phyloP scores from a whole-genome alignment of 2,329 filamentous ascomycete species.

The Scytalidium sp. region DNA sequence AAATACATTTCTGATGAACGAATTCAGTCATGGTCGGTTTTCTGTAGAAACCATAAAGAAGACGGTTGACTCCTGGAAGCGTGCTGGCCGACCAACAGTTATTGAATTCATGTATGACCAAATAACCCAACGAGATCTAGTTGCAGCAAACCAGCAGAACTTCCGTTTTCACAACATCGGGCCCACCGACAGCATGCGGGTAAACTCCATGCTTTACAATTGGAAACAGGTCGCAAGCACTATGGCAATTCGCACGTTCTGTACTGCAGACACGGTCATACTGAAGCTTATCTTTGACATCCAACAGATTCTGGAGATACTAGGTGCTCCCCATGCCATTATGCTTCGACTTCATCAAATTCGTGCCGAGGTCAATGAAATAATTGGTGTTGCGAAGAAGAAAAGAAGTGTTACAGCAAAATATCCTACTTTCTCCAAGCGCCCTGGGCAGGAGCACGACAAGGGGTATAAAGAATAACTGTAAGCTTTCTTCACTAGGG shows the following conservation, averaged over 20 bases:
- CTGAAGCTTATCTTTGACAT: conserved; percentile 46
- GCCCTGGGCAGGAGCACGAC: neutral
- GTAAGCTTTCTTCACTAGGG: no score
- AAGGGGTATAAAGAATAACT: no score
- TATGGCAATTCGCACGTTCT: conserved; percentile 48
- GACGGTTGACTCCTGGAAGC: conserved; percentile 32
- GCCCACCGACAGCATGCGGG: conserved; percentile 32
- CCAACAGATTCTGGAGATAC: conserved; percentile 44
- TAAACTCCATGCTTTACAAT: conserved; percentile 40
- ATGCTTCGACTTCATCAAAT: conserved; percentile 24
- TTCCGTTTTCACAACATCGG: conserved; percentile 42
- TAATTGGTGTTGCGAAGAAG: conserved; percentile 15
- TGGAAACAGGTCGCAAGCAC: conserved; percentile 45
- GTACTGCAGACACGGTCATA: conserved; percentile 44
- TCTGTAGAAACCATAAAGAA: conserved; percentile 25
- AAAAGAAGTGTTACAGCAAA: conserved; percentile 7
- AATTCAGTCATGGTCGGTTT: conserved; percentile 27
- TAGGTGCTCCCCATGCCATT: conserved; percentile 28
- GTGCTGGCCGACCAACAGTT: conserved; percentile 44
- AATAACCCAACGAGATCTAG: conserved; percentile 43
- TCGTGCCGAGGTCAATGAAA: conserved; percentile 18
- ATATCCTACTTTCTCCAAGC: neutral
- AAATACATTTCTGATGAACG: conserved; percentile 28
- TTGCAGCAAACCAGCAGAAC: conserved; percentile 40
- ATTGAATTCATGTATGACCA: conserved; percentile 51